Evolutionary conservation across 1,284 basidiomycete species (phyloP), one percentile per base, ranked within the genome.

Genomic region (Exobasidium cylindrosporum): DNA sequence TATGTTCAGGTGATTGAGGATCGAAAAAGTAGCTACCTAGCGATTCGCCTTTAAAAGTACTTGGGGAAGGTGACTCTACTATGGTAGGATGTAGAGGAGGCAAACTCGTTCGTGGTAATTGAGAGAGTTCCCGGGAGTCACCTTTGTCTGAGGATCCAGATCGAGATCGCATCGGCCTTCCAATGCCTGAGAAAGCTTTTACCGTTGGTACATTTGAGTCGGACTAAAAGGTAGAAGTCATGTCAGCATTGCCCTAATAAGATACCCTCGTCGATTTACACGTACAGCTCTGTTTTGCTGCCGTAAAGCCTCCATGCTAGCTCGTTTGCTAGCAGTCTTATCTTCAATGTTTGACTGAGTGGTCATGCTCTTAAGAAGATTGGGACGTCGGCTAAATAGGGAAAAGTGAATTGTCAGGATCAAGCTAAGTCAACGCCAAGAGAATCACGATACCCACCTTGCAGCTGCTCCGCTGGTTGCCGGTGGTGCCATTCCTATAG

Each of bases 21-120:
- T 76, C 65, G 58, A 65, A 74, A 54, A 77, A 77, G 64, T 73
- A 77, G 58, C 59, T 65, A 17, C 67, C 72, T 59, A 77, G 70
- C 44, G 64, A 55, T 2, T 65, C 68, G 1, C 62, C 58, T 5
- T 61, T 44, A 31, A 70, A 65, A 1, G 72, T 64, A 2, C 67
- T 65, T 4, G 72, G 70, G 4, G 70, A 69, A 24, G 66, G 70
- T 10, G 68, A 65, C 52, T 65, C 63, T 35, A 65, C 40, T 52
- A 65, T 65, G 13, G 63, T 63, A 4, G 24, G 40, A 26, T 62
- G 52, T n/a, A 35, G 46, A 44, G 30, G 44, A 17, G 24, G 30
- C 47, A 32, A 26, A 4, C n/a, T 5, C 24, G 24, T 10, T 6
- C 5, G 5, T 54, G 5, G 31, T 23, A 17, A 17, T 17, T 40